These are phyloP conservation scores for Escovopsis weberi DNA, from an alignment of 2,329 filamentous ascomycete species.

Conservation along the genomic window DNA sequence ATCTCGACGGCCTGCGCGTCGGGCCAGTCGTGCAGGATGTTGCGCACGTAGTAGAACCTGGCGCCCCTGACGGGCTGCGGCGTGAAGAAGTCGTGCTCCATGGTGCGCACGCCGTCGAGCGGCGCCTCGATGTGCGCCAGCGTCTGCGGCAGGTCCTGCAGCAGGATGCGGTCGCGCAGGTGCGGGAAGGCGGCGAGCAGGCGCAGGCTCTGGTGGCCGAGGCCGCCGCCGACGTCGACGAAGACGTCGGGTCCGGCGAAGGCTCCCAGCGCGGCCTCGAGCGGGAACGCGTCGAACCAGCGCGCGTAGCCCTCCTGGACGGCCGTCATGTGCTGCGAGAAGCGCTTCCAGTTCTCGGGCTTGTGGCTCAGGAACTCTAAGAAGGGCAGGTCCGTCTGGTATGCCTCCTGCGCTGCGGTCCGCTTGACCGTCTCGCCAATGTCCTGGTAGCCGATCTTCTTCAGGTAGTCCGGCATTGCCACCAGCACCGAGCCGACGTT, in stretches of 20 bases:
- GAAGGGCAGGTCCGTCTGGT: not conserved
- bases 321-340: not conserved
- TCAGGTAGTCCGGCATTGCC: slow-evolving; percentile 9
- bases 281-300: not conserved
- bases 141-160: slow-evolving; percentile 1
- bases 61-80: slow-evolving; percentile 9
- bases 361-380: not conserved
- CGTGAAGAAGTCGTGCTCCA: slow-evolving; percentile 12
- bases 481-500: slow-evolving; percentile 10
- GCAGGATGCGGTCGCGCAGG: not conserved
- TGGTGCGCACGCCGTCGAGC: slow-evolving; percentile 1
- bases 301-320: not conserved
- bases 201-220: not conserved
- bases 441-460: not conserved
- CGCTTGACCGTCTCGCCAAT: not conserved
- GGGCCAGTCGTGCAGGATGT: slow-evolving; percentile 24
- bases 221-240: not conserved
- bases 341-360: not conserved
- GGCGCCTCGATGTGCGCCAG: not conserved
- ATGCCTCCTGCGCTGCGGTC: not conserved
- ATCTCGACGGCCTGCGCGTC: slow-evolving; percentile 16
- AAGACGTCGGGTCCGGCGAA: not conserved
- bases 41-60: slow-evolving; percentile 16
- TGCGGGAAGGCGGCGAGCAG: not conserved
- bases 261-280: not conserved